phyloP scores from a whole-genome alignment of 2,329 filamentous ascomycete genomes.

The Xylariaceae sp. region DNA sequence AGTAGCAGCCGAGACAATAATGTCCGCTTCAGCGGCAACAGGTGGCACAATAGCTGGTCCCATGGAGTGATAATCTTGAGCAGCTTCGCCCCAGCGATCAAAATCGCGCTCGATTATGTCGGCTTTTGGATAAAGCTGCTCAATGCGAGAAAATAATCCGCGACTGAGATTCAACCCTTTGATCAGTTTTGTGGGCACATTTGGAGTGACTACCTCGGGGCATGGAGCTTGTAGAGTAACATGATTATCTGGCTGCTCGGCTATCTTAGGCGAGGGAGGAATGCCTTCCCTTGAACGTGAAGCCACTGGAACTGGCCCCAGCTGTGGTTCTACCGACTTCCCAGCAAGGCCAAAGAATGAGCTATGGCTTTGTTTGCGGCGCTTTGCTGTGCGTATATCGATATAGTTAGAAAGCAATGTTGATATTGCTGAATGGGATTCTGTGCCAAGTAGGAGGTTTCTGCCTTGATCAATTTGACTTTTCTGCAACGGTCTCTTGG shows the following conservation, averaged over 20 bases:
- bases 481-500: not conserved
- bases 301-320: not conserved
- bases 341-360: conserved; percentile 22
- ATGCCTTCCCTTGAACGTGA: not conserved
- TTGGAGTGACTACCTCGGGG: conserved; percentile 14
- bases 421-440: conserved; percentile 24
- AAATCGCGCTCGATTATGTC: conserved; percentile 59
- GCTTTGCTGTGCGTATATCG: conserved; percentile 26
- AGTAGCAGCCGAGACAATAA: conserved; percentile 62
- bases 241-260: not conserved
- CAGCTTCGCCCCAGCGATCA: conserved; percentile 32
- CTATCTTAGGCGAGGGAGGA: not conserved
- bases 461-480: not conserved
- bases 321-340: not conserved
- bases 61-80: conserved; percentile 31
- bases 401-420: conserved; percentile 28
- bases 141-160: conserved; percentile 44
- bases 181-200: conserved; percentile 37
- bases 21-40: conserved; percentile 58
- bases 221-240: conserved; percentile 13
- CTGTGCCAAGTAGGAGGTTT: conserved; percentile 19
- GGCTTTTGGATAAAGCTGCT: conserved; percentile 42
- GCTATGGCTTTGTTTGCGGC: conserved; percentile 25
- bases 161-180: conserved; percentile 47
- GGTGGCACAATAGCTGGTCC: conserved; percentile 35